A percentile compares a stretch with the other conserved stretches of the same genome.
These are phyloP conservation scores for Pseudovirgaria hyperparasitica DNA, from an alignment of 2,329 filamentous ascomycete genomes.

Conservation along the genomic window DNA sequence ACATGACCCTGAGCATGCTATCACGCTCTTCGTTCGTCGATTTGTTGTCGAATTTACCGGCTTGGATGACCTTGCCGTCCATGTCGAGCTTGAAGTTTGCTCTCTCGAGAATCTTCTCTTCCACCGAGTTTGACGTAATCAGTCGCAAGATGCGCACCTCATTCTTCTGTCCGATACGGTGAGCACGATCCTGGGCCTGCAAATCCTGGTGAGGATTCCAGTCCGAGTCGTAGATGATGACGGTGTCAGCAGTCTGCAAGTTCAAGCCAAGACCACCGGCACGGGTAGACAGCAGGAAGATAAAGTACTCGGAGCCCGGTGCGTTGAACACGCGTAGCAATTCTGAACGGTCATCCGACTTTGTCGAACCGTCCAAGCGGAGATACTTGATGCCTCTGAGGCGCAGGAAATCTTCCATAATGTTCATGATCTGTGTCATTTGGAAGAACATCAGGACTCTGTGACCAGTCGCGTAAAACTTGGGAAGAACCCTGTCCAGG, in stretches of 20 bases:
- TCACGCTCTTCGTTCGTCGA: constrained; percentile 97
- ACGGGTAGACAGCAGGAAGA: constrained; percentile 96
- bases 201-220: constrained; percentile 99
- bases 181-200: constrained; percentile 97
- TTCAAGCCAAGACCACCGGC: constrained; percentile 96
- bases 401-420: constrained; percentile 96
- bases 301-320: constrained; percentile 84
- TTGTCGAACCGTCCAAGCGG: constrained; percentile 90
- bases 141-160: constrained; percentile 92
- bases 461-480: constrained; percentile 84
- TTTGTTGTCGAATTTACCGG: constrained; percentile 98
- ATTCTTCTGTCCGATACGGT: constrained; percentile 99
- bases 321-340: constrained; percentile 82
- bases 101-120: constrained; percentile 96
- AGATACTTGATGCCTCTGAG: constrained; percentile 75
- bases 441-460: constrained; percentile 99
- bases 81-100: constrained; percentile 97
- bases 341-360: constrained; percentile 92
- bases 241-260: constrained; percentile 91
- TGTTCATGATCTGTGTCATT: constrained; percentile 99
- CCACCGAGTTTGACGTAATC: constrained; percentile 92
- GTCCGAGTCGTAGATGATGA: constrained; percentile 99
- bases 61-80: constrained; percentile 98
- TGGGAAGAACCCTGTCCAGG: constrained; percentile 80
- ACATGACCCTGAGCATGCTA: constrained; percentile 83